Conservation (phyloP, 805 yeast species). For the Wickerhamomyces rabaulensis region DNA sequence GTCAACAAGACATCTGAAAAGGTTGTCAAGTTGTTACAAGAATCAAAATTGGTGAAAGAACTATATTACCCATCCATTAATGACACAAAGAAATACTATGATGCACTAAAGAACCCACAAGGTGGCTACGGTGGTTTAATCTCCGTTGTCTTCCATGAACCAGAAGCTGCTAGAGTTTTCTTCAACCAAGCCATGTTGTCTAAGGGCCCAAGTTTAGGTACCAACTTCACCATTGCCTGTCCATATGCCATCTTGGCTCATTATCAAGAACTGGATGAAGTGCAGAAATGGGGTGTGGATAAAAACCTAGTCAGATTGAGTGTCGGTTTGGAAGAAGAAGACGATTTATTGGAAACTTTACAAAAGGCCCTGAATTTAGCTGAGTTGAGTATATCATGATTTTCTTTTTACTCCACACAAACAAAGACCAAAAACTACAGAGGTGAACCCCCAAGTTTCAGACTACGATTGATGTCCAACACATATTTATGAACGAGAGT, state of each 20-base stretch:
- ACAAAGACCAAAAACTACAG: background rate
- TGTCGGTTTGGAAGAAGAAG: constrained; percentile 75
- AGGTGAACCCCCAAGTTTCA: background rate
- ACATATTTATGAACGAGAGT: background rate
- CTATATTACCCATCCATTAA: constrained; percentile 67
- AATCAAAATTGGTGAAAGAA: constrained; percentile 43
- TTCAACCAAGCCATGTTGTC: constrained; percentile 65
- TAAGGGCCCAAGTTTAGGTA: constrained; percentile 90
- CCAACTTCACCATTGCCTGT: constrained; percentile 83
- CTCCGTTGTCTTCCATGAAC: constrained; percentile 63
- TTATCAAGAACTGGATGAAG: constrained; percentile 73
- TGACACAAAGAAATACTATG: constrained; percentile 60
- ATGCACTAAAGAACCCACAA: constrained; percentile 52
- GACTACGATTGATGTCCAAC: background rate
- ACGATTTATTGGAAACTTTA: constrained; percentile 35
- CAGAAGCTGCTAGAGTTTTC: constrained; percentile 63
- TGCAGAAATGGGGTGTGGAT: constrained; percentile 80
- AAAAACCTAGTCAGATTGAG: constrained; percentile 72
- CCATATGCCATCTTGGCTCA: constrained; percentile 89
- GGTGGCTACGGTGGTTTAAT: constrained; percentile 92
- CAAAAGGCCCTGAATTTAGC: constrained; percentile 20
- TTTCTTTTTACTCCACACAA: background rate
- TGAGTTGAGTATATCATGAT: constrained; percentile 2
- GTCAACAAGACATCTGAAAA: constrained; percentile 52
- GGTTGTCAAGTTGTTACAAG: constrained; percentile 49